phyloP scores from a whole-genome alignment of 495 filamentous ascomycete species.

The Neurospora intermedia region DNA sequence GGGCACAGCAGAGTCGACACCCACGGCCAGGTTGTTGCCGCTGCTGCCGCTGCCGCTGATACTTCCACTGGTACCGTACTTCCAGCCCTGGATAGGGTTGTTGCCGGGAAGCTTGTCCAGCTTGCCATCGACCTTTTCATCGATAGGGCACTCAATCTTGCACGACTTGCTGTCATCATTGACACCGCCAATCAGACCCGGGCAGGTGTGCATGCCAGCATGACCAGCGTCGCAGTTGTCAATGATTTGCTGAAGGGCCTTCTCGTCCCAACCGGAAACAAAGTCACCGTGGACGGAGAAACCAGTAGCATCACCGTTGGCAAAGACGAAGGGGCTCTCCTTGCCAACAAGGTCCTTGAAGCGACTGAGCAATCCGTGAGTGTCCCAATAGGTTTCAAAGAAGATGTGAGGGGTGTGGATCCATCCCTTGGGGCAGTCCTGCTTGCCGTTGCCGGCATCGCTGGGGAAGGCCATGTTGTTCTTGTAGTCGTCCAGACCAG shows the following conservation, averaged over 20 bases:
- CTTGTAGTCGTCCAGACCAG: slow-evolving; percentile 40
- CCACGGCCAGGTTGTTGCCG: slow-evolving; percentile 9
- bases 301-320: slow-evolving; percentile 49
- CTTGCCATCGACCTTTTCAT: slow-evolving; percentile 20
- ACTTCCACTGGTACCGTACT: slow-evolving; percentile 21
- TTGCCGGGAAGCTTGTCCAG: slow-evolving; percentile 46
- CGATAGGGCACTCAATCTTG: slow-evolving; percentile 33
- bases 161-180: slow-evolving; percentile 34
- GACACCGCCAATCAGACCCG: slow-evolving; percentile 31
- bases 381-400: slow-evolving; percentile 58
- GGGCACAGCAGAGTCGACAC: neutral
- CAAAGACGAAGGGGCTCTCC: slow-evolving; percentile 54
- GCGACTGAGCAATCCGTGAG: slow-evolving; percentile 40
- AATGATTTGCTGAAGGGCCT: slow-evolving; percentile 49
- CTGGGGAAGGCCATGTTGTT: slow-evolving; percentile 44
- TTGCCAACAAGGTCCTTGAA: slow-evolving; percentile 44
- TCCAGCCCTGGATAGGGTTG: slow-evolving; percentile 38
- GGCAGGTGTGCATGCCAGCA: slow-evolving; percentile 45
- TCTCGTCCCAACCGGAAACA: slow-evolving; percentile 59
- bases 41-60: slow-evolving; percentile 10
- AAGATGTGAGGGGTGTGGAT: slow-evolving; percentile 51
- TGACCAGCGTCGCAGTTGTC: slow-evolving; percentile 45
- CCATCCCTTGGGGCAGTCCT: slow-evolving; percentile 51
- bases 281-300: slow-evolving; percentile 59
- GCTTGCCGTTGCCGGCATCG: slow-evolving; percentile 38